Base-by-base conservation (phyloP, 2,329 filamentous ascomycete species). In the Verticillium isaacii region DNA sequence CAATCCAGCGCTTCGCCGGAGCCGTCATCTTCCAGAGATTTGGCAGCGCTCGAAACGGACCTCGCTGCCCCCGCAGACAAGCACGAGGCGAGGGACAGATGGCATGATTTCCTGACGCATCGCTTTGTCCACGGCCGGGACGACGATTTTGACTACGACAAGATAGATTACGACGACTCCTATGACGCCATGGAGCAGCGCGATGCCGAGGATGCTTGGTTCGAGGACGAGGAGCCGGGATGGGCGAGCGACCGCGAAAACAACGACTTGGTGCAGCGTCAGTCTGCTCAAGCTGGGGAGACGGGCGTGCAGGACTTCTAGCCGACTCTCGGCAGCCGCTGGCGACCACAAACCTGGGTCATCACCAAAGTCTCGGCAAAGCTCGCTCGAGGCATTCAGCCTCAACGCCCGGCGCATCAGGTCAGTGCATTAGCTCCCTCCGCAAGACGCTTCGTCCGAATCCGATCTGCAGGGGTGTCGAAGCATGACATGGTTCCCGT, bases 71-170 rank as follows among this genome's bases (percentile, higher is more conserved):
- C 78, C 76, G 50, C 78, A 68, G 87, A 73, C 36, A 89, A 86
- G 69, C 86, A 88, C 60, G 88, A 92, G 56, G 93, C 89, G 0
- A 77, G 80, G 58, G 79, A 82, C 64, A 82, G 86, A 63, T 97
- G 93, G 93, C 77, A 79, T 39, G 85, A 85, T 62, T 90, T 89
- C 68, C 86, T 96, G 78, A 83, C 85, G 37, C 79, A 89, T 67
- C 82, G 92, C 39, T 97, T 97, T 69, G 74, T 97, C 34, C 77
- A 82, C 23, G 93, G 93, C 0, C 82, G 82, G 6, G 93, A 96
- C 69, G 80, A 82, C 1, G 92, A 96, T 57, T 94, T 96, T 68
- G 89, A 94, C 64, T 97, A 96, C 71, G 73, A 69, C 1, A 68
- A 66, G 2, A 88, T 96, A 5, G 93, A 97, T 70, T 77, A 78